phyloP scores from a whole-genome alignment of 1,284 basidiomycete species.

The Phellinidium pouzarii region DNA sequence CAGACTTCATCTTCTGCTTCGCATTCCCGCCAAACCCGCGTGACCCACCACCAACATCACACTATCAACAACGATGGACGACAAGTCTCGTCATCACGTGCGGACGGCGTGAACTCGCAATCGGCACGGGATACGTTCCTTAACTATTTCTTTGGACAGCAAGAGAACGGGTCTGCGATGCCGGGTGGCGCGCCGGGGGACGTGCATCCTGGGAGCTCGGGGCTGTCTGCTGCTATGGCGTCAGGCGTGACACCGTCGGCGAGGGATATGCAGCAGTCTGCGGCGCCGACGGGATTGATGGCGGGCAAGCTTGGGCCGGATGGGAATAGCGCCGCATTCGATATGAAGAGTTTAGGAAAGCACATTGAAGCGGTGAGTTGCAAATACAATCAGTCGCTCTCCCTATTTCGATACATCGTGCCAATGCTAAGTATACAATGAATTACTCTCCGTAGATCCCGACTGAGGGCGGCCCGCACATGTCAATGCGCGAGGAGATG shows the following conservation, averaged over 20 bases:
- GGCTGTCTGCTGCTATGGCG: conserved; percentile 18
- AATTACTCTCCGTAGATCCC: conserved; percentile 54
- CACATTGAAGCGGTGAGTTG: conserved; percentile 86
- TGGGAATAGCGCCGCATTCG: conserved; percentile 81
- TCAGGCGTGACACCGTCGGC: conserved; percentile 42
- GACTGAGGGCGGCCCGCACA: conserved; percentile 46
- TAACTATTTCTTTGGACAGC: conserved; percentile 93
- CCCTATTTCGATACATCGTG: no score
- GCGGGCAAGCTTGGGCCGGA: conserved; percentile 62
- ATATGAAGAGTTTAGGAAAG: conserved; percentile 98
- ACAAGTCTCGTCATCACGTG: conserved; percentile 13
- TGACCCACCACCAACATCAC: conserved; percentile 19
- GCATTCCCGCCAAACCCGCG: conserved; percentile 14
- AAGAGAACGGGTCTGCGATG: conserved; percentile 58
- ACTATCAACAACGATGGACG: conserved; percentile 4
- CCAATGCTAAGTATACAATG: no score
- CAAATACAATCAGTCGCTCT: conserved; percentile 1
- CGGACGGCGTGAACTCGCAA: conserved; percentile 36
- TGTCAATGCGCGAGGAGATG: conserved; percentile 87
- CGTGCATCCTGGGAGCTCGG: no score
- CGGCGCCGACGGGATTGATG: conserved; percentile 52
- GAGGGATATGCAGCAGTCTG: conserved; percentile 48
- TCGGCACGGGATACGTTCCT: conserved; percentile 84
- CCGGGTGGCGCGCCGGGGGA: conserved; percentile 28
- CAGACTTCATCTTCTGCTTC: conserved; percentile 18